phyloP scores from a whole-genome alignment of 495 filamentous ascomycete genomes.

The Neurospora sp. region DNA sequence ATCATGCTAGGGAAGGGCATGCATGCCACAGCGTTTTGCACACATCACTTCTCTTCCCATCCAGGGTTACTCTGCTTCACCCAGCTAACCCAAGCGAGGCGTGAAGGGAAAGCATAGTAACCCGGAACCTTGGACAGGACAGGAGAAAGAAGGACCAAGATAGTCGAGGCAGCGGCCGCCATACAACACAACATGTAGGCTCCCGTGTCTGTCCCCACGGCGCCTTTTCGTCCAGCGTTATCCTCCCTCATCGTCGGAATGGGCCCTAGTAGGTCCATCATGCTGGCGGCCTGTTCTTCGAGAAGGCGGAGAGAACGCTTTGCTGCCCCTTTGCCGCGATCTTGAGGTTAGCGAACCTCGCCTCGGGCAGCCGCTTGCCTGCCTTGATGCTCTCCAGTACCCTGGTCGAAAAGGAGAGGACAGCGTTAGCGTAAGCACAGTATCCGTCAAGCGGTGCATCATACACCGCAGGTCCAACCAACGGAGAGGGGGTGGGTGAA shows the following conservation, averaged over 20 bases:
- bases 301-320: constrained; percentile 40
- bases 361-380: constrained; percentile 64
- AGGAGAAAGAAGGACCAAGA: background rate
- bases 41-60: background rate
- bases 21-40: background rate
- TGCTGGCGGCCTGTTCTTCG: constrained; percentile 12
- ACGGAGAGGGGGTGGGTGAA: background rate
- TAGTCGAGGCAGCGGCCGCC: background rate
- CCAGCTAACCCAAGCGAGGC: background rate
- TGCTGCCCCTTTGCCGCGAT: constrained; percentile 50
- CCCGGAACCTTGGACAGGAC: background rate
- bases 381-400: constrained; percentile 69
- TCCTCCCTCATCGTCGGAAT: background rate
- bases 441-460: constrained; percentile 3
- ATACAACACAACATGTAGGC: background rate
- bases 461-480: background rate
- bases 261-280: background rate
- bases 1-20: background rate
- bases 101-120: background rate
- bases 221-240: background rate
- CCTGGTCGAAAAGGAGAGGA: constrained; percentile 29
- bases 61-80: background rate
- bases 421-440: constrained; percentile 5
- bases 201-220: background rate
- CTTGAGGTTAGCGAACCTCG: constrained; percentile 52